Conservation (phyloP, 2,329 filamentous ascomycete genomes). For the Zymoseptoria crescenta region DNA sequence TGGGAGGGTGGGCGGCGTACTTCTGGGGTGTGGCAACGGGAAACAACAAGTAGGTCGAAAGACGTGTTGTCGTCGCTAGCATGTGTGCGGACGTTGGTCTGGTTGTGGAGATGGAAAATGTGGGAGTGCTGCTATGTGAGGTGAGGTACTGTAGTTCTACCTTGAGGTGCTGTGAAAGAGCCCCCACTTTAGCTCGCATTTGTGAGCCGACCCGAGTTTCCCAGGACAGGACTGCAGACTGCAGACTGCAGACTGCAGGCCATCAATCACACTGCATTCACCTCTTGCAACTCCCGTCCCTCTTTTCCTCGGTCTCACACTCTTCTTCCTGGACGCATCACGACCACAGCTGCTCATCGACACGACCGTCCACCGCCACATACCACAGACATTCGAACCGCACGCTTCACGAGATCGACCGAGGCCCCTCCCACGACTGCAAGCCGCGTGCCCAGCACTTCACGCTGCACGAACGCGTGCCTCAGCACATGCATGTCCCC, state of each 20-base stretch:
- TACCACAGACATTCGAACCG: not conserved
- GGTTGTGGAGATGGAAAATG: not conserved
- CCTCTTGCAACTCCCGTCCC: not conserved
- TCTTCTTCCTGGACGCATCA: not conserved
- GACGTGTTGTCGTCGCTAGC: too few relatives aligned
- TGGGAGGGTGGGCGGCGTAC: slow-evolving; percentile 50
- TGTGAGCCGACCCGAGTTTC: not conserved
- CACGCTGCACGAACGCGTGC: not conserved
- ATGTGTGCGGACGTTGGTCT: not conserved
- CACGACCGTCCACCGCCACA: not conserved
- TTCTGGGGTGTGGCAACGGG: slow-evolving; percentile 54
- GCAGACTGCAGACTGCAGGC: not conserved
- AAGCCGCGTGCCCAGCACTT: not conserved
- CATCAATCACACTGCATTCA: not conserved
- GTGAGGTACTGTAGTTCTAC: too few relatives aligned
- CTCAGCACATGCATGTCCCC: not conserved
- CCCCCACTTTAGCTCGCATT: not conserved
- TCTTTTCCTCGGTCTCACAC: not conserved
- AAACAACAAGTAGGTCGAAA: slow-evolving; percentile 31
- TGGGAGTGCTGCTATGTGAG: not conserved
- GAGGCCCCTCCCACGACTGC: not conserved
- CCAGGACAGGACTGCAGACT: too few relatives aligned
- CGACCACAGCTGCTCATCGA: not conserved
- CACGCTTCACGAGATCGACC: not conserved
- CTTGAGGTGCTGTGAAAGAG: not conserved